Evolutionary conservation across 2,329 filamentous ascomycete genomes (phyloP).

Genomic region (Harringtonia lauricola): DNA sequence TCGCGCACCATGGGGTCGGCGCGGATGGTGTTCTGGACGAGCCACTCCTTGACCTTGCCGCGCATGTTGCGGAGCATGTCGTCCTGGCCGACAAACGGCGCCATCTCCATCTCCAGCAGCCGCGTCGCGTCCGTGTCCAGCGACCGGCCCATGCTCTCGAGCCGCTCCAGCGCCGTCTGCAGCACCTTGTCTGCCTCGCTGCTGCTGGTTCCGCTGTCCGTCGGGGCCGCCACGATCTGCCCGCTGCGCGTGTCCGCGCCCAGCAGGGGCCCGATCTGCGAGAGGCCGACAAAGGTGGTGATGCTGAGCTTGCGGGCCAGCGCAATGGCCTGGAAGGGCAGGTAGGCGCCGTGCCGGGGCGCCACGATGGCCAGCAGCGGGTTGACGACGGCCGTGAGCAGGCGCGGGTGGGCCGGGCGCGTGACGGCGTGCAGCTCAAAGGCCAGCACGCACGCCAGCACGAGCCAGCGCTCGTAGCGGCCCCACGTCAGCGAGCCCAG

Average conservation of each 20-base stretch:
- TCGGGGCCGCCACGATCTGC: slow-evolving; percentile 15
- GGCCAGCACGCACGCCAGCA: slow-evolving; percentile 38
- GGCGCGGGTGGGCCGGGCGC: slow-evolving; percentile 36
- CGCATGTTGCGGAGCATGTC: slow-evolving; percentile 53
- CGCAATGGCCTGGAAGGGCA: slow-evolving; percentile 76
- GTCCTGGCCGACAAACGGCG: slow-evolving; percentile 67
- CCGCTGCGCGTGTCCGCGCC: slow-evolving; percentile 22
- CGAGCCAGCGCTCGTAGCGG: slow-evolving; percentile 54
- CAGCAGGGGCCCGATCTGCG: slow-evolving; percentile 65
- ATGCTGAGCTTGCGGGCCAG: slow-evolving; percentile 67
- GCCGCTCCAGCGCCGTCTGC: slow-evolving; percentile 50
- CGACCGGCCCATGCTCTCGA: slow-evolving; percentile 48
- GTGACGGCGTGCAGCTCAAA: slow-evolving; percentile 49
- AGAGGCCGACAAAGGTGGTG: slow-evolving; percentile 72
- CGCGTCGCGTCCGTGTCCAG: slow-evolving; percentile 59
- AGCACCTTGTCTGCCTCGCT: slow-evolving; percentile 34
- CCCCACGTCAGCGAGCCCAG: slow-evolving; percentile 60
- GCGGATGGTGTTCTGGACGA: slow-evolving; percentile 76
- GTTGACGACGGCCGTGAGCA: slow-evolving; percentile 22
- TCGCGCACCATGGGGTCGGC: slow-evolving; percentile 73
- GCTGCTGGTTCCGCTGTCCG: slow-evolving; percentile 9
- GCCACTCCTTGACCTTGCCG: slow-evolving; percentile 69
- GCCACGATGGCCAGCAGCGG: slow-evolving; percentile 23
- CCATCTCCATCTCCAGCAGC: slow-evolving; percentile 66
- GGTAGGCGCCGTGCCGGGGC: slow-evolving; percentile 44